Base-by-base conservation (phyloP, 2,329 filamentous ascomycete species). In the Monosporascus cannonballus region DNA sequence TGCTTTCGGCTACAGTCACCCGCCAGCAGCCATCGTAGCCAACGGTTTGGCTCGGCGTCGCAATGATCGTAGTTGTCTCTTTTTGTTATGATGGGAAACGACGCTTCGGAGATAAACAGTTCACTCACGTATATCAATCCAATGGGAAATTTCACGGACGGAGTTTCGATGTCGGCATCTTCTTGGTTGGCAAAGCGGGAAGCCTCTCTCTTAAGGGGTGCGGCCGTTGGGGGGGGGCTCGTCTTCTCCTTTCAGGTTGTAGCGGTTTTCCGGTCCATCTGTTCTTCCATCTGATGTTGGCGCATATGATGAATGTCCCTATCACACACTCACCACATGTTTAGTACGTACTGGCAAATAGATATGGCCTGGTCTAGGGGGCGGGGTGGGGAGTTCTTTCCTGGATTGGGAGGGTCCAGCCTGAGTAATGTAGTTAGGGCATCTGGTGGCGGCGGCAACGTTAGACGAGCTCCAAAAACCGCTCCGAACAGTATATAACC, bases 21-120 rank as follows among this genome's bases (percentile, higher is more conserved):
- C 25, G 24, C 42, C 17, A 30, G 24, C 42, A 14, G 15, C 25
- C 22, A 2, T 30, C 15, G 25, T 18, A 46, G 24, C 24, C 24
- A 14, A 17, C 8, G 42, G 42, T 27, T 30, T 46, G 42, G 42
- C 42, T 46, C 17, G 24, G 42, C 15, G 15, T 18, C 42, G 24
- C 4, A 27, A 25, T n/a, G 42, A 17, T 30, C 42, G 54, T 51
- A 52, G 50, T 50, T 30, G 49, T 48, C 54, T 54, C 59, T 56
- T 52, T 61, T 59, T 63, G 55, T 60, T 59, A 54, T 60, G 49
- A 61, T 51, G 57, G 55, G 52, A 61, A 53, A 58, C 51, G 50
- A 53, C 45, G 60, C 59, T 55, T 59, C 49, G 50, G 53, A 59
- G 60, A 55, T 47, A 55, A 54, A 54, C 56, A 55, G 46, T 54